These are phyloP conservation scores for Isochrysis galbana DNA, from an alignment of 78 protist species.

Conservation along the genomic window DNA sequence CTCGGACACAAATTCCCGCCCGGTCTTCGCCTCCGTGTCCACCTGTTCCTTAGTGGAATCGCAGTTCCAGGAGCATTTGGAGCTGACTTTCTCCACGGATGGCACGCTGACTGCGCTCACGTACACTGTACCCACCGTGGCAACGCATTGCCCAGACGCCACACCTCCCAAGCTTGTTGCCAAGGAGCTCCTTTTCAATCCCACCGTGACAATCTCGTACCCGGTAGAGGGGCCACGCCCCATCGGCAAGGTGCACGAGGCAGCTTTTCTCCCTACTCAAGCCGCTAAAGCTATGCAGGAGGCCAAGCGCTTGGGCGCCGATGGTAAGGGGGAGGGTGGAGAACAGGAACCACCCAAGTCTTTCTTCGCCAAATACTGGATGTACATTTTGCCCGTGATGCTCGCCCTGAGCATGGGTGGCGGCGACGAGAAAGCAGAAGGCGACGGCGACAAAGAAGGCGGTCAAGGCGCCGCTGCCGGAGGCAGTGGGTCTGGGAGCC, in stretches of 20 bases:
- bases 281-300: background rate
- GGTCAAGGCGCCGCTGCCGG: background rate
- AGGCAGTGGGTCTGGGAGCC: too few species aligned
- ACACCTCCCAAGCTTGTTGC: background rate
- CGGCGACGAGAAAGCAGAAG: background rate
- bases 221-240: background rate
- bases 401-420: background rate
- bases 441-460: background rate
- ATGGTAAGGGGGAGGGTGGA: too few species aligned
- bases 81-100: background rate
- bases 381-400: background rate
- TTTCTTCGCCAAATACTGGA: background rate
- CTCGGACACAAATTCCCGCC: background rate
- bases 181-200: background rate
- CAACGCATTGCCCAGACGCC: background rate
- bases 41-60: background rate
- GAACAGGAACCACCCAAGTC: background rate
- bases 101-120: background rate
- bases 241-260: background rate
- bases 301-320: background rate
- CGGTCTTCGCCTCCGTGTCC: background rate
- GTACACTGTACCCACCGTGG: background rate
- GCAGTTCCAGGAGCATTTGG: background rate
- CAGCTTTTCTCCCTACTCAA: background rate
- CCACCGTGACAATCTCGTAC: background rate